Evolutionary conservation across 1,139 yeast genomes (phyloP), one percentile per base, ranked within the genome.

Genomic region (Scheffersomyces lignicola): DNA sequence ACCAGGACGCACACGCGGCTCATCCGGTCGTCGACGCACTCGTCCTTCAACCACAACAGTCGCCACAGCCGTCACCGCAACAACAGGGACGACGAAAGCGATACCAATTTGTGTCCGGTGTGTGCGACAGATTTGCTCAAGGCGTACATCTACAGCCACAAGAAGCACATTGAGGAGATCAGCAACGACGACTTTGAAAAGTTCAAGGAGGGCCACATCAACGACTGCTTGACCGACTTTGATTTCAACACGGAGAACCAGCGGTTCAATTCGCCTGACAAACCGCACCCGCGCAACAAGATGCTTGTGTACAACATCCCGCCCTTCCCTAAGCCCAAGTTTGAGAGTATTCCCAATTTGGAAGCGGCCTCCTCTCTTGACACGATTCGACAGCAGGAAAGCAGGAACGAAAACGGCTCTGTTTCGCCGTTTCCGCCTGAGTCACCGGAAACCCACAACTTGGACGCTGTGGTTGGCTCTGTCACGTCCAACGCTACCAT

Each of bases 291-390:
- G 4, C 69, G 74, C 32, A 89, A 89, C 55, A 74, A 96, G 45
- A 90, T 92, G 96, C 69, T 90, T 38, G 92, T 89, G 2, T 89
- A 84, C 55, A 76, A 75, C 41, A 74, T 90, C 32, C 75, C 75
- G 0, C 85, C 92, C 0, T 69, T 70, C 29, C 74, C 77, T 2
- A 52, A 54, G 37, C 76, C 76, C 3, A 54, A 58, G 39, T 66
- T 51, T 39, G 76, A 70, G 40, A 49, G 52, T 24, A 65, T 69
- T 29, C 60, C 58, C 5, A 45, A 49, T 2, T 26, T 26, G 11
- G 20, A 15, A 26, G 29, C 20, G 4, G 29, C 29, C 6, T 40
- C 45, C 14, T 52, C 57, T 2, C 38, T 35, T 28, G 55, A 44
- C 28, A 52, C 56, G 1, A 20, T 26, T 4, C 39, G 23, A 34